phyloP scores from a whole-genome alignment of 2,329 filamentous ascomycete genomes.

The Xylaria sp. region DNA sequence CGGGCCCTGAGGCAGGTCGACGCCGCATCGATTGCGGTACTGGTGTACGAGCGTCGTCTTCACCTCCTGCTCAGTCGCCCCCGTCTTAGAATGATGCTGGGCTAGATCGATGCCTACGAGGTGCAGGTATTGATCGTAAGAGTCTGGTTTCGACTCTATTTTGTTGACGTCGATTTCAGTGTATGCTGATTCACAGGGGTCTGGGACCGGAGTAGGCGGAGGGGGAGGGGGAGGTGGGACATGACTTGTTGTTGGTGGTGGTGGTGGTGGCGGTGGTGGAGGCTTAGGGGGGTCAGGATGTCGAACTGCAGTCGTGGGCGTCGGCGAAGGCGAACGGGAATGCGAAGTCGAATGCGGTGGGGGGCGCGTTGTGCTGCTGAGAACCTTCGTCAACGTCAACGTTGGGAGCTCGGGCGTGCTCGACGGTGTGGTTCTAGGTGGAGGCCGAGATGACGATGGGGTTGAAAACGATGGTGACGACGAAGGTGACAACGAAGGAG shows the following conservation, averaged over 20 bases:
- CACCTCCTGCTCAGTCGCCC: not conserved
- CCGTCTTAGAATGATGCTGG: not conserved
- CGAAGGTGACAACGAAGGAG: not conserved
- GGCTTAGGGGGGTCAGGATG: not conserved
- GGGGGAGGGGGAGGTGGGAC: constrained; percentile 1
- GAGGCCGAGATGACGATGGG: not conserved
- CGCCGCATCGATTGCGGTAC: constrained; percentile 43
- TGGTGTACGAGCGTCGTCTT: constrained; percentile 37
- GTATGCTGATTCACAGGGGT: constrained; percentile 39
- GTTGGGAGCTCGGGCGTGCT: not conserved
- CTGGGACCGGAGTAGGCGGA: constrained; percentile 17
- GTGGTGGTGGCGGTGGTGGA: not conserved
- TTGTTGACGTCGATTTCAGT: constrained; percentile 40
- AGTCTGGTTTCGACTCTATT: constrained; percentile 38
- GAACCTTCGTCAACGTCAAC: not conserved
- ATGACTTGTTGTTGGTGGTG: not conserved
- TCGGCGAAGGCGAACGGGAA: not conserved
- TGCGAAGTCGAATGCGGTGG: not conserved
- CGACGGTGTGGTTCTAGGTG: not conserved
- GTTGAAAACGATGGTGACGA: too few species aligned
- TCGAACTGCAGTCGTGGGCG: not conserved
- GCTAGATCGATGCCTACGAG: constrained; percentile 34
- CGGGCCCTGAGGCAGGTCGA: constrained; percentile 24
- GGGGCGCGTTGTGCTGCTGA: constrained; percentile 6
- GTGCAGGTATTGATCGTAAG: constrained; percentile 39